phyloP scores from a whole-genome alignment of 495 filamentous ascomycete genomes.

The Extremus antarcticus region DNA sequence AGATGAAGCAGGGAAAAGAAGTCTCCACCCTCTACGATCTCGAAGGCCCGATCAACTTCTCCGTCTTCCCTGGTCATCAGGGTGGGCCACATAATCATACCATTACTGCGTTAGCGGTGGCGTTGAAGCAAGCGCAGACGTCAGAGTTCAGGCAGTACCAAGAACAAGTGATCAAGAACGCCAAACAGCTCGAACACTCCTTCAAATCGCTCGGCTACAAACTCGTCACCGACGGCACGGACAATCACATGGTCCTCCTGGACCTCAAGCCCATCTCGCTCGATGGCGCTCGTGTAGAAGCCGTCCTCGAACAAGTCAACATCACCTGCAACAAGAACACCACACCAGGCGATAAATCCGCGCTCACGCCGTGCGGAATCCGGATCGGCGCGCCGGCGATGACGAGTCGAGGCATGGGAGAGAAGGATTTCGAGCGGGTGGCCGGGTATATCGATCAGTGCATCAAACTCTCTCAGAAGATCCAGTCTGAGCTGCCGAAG shows the following conservation, averaged over 20 bases:
- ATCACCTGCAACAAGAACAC: constrained; percentile 99
- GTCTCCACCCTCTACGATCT: constrained; percentile 66
- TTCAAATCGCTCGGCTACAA: constrained; percentile 75
- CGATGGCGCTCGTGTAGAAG: constrained; percentile 89
- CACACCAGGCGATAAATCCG: constrained; percentile 88
- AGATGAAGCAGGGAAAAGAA: constrained; percentile 73
- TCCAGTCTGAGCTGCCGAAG: constrained; percentile 80
- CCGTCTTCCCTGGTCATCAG: constrained; percentile 98
- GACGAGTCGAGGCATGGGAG: constrained; percentile 88
- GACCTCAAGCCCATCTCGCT: constrained; percentile 85
- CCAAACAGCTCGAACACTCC: constrained; percentile 69
- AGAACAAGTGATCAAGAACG: constrained; percentile 73
- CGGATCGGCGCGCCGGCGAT: constrained; percentile 92
- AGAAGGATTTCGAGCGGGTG: constrained; percentile 85
- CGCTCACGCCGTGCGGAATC: constrained; percentile 81
- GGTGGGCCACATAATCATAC: constrained; percentile 98
- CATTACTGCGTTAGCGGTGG: constrained; percentile 88
- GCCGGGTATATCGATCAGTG: constrained; percentile 79
- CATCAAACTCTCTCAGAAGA: constrained; percentile 47
- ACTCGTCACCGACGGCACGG: constrained; percentile 85
- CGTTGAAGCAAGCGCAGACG: constrained; percentile 82
- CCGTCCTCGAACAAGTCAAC: constrained; percentile 84
- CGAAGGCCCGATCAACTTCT: constrained; percentile 86
- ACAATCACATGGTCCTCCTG: constrained; percentile 93
- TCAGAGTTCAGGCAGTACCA: constrained; percentile 87